Conservation (phyloP, 2,329 filamentous ascomycete genomes). For the Ramularia endophylla region DNA sequence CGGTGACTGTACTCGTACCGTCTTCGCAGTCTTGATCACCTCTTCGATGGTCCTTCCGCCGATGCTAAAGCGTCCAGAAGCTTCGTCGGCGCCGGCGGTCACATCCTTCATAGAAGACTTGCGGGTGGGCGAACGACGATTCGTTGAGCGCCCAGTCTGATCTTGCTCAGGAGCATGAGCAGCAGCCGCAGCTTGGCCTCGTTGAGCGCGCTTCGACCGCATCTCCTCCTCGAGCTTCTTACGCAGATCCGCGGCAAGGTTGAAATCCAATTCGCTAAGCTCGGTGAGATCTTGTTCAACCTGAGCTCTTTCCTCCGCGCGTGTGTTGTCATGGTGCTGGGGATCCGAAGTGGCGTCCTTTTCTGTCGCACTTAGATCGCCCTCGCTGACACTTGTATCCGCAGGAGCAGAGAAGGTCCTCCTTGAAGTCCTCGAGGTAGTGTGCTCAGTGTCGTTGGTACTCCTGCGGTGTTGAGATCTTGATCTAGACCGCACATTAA, state of each 20-base stretch:
- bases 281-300: slow-evolving; percentile 42
- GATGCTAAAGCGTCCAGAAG: slow-evolving; percentile 28
- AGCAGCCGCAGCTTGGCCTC: slow-evolving; percentile 4
- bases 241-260: slow-evolving; percentile 49
- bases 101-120: slow-evolving; percentile 52
- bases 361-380: background rate
- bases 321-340: slow-evolving; percentile 14
- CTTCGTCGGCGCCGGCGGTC: slow-evolving; percentile 32
- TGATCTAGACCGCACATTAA: slow-evolving; percentile 8
- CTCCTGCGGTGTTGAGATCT: slow-evolving; percentile 15
- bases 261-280: slow-evolving; percentile 49
- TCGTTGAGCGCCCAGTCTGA: slow-evolving; percentile 35
- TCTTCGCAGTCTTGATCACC: slow-evolving; percentile 28
- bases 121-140: slow-evolving; percentile 38
- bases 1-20: slow-evolving; percentile 33
- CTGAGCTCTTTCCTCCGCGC: slow-evolving; percentile 6
- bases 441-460: background rate
- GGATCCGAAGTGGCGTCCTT: slow-evolving; percentile 18
- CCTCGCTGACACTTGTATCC: slow-evolving; percentile 17
- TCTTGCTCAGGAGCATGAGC: slow-evolving; percentile 23
- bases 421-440: slow-evolving; percentile 7
- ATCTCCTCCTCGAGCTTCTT: slow-evolving; percentile 52
- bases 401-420: slow-evolving; percentile 16
- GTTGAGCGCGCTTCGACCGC: slow-evolving; percentile 25
- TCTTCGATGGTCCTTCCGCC: slow-evolving; percentile 17